Evolutionary conservation across 352 stramenopile genomes (phyloP), one percentile per base, ranked within the genome.

Genomic region (Saprolegnia parasitica): DNA sequence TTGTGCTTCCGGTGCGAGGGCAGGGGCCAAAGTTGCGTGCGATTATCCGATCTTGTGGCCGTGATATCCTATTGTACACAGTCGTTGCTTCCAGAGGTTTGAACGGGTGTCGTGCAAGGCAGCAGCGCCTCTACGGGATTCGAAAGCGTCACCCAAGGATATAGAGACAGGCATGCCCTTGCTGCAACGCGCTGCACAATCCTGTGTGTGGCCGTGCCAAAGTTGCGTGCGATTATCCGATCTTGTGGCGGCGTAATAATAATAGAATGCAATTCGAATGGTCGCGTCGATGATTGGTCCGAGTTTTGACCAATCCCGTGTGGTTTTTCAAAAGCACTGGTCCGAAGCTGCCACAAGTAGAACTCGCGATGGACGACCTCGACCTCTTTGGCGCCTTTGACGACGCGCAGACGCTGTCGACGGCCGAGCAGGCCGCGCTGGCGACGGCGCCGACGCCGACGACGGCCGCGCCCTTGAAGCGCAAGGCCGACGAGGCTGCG

Each of bases 381-480:
- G 94, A 96, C 74, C 77, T 98, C 56, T 98, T 98, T 77, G 89
- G 90, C 52, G 94, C 91, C 46, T 97, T 98, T 71, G 94, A 98
- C 67, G 91, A 93, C 65, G 76, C 75, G 58, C 82, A 80, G 72
- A 94, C 76, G 71, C 80, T 3, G 63, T 26, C 89, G 21, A 82
- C 78, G 10, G 71, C 74, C n/a, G 80, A 77, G 23, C 80, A 91
- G 68, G 81, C 86, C 73, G 54, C 58, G 37, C 72, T 73, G 5
- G 68, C 71, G 5, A 47, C 73, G 1, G 29, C 18, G 18, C 6
- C 61, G n/a, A 47, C 65, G 9, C 67, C 15, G 88, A 90, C 73
- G 76, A 81, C 63, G 89, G 88, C 72, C 71, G 76, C 37, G 66
- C 71, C 18, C 73, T 77, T 1, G 58, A 75, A 21, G 40, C 58